Evolutionary conservation across 805 yeast genomes (phyloP).

Genomic region (Kregervanrija pseudodelftensis): DNA sequence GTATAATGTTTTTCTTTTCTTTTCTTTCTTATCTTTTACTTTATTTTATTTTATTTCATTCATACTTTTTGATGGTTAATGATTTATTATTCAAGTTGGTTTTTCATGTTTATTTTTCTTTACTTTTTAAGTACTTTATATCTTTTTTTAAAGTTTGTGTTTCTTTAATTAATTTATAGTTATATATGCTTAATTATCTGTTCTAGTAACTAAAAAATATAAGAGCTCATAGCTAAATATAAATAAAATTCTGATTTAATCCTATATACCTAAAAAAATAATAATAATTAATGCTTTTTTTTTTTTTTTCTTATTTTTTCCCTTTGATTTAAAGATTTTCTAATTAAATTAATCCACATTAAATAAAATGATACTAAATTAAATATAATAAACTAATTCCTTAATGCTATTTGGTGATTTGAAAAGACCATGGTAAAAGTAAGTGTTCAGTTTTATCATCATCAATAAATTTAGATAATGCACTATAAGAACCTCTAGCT

Average conservation of each 20-base stretch:
- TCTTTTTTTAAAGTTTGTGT: too few species aligned
- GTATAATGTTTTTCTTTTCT: background rate
- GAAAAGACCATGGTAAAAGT: slow-evolving; percentile 78
- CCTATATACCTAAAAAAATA: too few species aligned
- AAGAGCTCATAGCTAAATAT: background rate
- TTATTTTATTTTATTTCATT: slow-evolving; percentile 1
- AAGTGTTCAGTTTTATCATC: slow-evolving; percentile 76
- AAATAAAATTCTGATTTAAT: too few species aligned
- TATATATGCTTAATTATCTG: too few species aligned
- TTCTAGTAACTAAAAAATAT: too few species aligned
- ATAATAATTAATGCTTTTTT: background rate
- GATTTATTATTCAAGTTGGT: background rate
- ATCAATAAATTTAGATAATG: slow-evolving; percentile 75
- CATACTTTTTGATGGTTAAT: background rate
- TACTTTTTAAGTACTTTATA: background rate
- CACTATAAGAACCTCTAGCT: slow-evolving; percentile 81
- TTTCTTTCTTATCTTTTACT: background rate
- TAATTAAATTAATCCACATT: background rate
- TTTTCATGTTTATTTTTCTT: slow-evolving; percentile 3
- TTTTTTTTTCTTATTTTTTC: background rate
- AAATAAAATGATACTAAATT: background rate
- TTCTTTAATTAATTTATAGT: too few species aligned
- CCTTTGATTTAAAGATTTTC: background rate
- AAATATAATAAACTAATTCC: background rate
- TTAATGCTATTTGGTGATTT: slow-evolving; percentile 50